A percentile compares a stretch with the other conserved stretches of the same genome.
These are phyloP conservation scores for Cronartium quercuum DNA, from an alignment of 1,284 basidiomycete genomes.

Conservation along the genomic window DNA sequence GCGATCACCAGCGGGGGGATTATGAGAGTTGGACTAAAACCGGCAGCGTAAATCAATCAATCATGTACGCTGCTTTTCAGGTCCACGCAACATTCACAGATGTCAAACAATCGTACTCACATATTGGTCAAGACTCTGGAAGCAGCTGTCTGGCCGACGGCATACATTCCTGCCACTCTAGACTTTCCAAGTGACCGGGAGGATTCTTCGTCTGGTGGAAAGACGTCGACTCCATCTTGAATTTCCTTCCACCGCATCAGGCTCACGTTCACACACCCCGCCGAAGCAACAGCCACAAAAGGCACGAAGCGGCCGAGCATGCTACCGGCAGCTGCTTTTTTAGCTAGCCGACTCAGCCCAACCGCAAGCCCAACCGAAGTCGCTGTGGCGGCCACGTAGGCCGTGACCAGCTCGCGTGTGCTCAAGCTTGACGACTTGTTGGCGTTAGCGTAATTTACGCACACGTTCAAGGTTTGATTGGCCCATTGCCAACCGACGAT, in stretches of 20 bases:
- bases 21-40: constrained; percentile 53
- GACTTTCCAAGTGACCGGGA: constrained; percentile 52
- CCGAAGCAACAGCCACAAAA: constrained; percentile 54
- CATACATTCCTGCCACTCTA: constrained; percentile 52
- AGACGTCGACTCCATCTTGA: constrained; percentile 54
- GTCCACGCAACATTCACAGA: neutral
- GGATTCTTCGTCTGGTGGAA: constrained; percentile 43
- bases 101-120: constrained; percentile 45
- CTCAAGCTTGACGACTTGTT: constrained; percentile 43
- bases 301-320: constrained; percentile 52
- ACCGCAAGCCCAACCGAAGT: constrained; percentile 55
- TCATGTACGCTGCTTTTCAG: neutral
- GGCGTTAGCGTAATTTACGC: constrained; percentile 47
- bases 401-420: constrained; percentile 45
- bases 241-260: constrained; percentile 58
- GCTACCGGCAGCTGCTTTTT: constrained; percentile 50
- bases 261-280: constrained; percentile 54
- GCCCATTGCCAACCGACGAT: constrained; percentile 57
- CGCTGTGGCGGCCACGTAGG: constrained; percentile 54
- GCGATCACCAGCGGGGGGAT: constrained; percentile 55
- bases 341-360: constrained; percentile 53
- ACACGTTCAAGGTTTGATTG: constrained; percentile 54
- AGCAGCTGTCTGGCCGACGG: constrained; percentile 55
- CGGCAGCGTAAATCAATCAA: neutral
- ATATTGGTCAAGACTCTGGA: constrained; percentile 55